These are phyloP conservation scores for Thymus quinquecostatus DNA, from an alignment of 257 asterid genomes.

Conservation along the genomic window DNA sequence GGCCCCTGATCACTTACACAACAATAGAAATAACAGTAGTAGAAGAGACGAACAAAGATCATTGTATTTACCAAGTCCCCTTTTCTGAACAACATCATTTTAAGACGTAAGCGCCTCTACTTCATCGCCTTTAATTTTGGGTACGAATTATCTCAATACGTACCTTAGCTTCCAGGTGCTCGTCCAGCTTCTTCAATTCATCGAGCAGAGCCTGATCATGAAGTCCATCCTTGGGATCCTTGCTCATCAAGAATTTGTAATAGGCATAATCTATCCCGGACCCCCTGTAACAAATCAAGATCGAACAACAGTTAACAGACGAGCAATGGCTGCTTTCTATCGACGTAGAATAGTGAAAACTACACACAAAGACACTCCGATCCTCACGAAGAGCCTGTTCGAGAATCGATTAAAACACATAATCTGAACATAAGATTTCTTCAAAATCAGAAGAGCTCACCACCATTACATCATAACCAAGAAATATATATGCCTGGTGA, in stretches of 20 bases:
- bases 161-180: slow-evolving; percentile 69
- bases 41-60: background rate
- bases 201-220: slow-evolving; percentile 61
- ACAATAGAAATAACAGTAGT: background rate
- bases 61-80: background rate
- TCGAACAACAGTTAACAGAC: background rate
- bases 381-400: slow-evolving; percentile 1
- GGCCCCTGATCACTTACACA: slow-evolving; percentile 54
- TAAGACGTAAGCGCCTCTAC: background rate
- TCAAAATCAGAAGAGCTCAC: too few species aligned
- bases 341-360: background rate
- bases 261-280: slow-evolving; percentile 68
- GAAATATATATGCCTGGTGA: background rate
- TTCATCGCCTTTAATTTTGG: too few species aligned
- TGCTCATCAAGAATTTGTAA: slow-evolving; percentile 72
- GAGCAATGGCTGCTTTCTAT: background rate
- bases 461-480: background rate
- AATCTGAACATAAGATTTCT: slow-evolving; percentile 3
- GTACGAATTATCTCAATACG: too few species aligned
- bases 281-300: slow-evolving; percentile 46
- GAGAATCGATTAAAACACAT: slow-evolving; percentile 7
- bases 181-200: slow-evolving; percentile 76
- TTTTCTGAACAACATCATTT: background rate
- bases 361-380: background rate
- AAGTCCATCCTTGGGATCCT: slow-evolving; percentile 72